A percentile compares a stretch with the other conserved stretches of the same genome.
Conservation (phyloP, 441 rosid species). For the Gossypium schwendimanii region DNA sequence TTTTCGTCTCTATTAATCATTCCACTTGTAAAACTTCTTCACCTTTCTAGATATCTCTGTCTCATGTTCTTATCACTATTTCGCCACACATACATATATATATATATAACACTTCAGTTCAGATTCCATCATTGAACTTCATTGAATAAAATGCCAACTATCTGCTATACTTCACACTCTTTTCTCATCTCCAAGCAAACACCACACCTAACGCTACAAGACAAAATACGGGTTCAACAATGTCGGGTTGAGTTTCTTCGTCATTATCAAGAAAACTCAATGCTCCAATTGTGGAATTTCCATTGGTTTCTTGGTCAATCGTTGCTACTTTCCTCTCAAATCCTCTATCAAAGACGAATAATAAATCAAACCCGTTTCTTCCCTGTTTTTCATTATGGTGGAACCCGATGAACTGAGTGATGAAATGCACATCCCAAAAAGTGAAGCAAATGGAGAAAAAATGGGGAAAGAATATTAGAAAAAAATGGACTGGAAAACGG, state of each 20-base stretch:
- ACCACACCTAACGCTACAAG: constrained; percentile 10
- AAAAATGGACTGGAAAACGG: constrained; percentile 77
- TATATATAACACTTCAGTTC: too few relatives aligned
- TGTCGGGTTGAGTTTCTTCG: not conserved
- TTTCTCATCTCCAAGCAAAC: constrained; percentile 18
- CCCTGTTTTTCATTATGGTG: constrained; percentile 31
- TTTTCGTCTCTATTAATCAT: constrained; percentile 15
- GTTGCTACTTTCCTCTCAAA: constrained; percentile 13
- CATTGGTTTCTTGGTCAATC: not conserved
- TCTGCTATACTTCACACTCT: constrained; percentile 24
- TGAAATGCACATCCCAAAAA: constrained; percentile 14
- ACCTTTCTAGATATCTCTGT: constrained; percentile 46
- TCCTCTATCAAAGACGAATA: constrained; percentile 42
- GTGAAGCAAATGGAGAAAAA: constrained; percentile 7
- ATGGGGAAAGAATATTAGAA: constrained; percentile 47
- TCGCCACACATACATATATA: too few relatives aligned
- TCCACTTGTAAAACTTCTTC: constrained; percentile 51
- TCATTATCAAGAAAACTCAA: constrained; percentile 11
- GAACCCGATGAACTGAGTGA: constrained; percentile 16
- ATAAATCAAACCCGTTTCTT: constrained; percentile 28
- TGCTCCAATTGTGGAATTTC: constrained; percentile 4
- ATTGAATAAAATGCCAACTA: constrained; percentile 36
- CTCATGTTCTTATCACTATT: not conserved
- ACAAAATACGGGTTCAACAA: not conserved
- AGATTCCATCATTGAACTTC: not conserved